Conservation (phyloP, 2,329 filamentous ascomycete species). For the Ophiocordyceps robertsii region DNA sequence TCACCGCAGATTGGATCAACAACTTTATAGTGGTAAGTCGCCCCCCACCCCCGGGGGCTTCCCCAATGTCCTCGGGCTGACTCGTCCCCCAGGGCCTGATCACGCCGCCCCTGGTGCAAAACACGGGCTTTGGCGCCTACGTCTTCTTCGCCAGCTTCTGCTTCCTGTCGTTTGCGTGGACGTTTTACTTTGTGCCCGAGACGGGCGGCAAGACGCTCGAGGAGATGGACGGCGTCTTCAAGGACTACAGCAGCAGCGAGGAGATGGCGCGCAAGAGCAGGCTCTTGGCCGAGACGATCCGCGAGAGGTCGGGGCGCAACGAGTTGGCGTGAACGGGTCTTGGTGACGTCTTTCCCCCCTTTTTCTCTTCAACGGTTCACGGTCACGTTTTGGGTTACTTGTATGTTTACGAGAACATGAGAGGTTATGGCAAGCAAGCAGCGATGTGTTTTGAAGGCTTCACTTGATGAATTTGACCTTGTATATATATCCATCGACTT, state of each 20-base stretch:
- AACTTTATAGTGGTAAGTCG: conserved; percentile 45
- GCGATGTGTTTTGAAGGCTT: too few relatives aligned
- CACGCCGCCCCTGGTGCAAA: conserved; percentile 44
- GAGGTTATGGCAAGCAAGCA: too few relatives aligned
- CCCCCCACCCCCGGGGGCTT: too few relatives aligned
- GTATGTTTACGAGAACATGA: too few relatives aligned
- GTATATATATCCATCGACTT: too few relatives aligned
- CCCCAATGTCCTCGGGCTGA: not conserved
- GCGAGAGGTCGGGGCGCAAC: not conserved
- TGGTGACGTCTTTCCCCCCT: not conserved
- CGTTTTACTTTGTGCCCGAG: conserved; percentile 41
- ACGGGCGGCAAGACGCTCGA: conserved; percentile 41
- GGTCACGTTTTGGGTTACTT: too few relatives aligned
- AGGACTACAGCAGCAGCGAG: conserved; percentile 10
- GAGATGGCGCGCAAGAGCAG: conserved; percentile 5
- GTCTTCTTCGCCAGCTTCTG: conserved; percentile 47
- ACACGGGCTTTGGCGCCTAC: conserved; percentile 35
- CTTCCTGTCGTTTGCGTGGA: conserved; percentile 39
- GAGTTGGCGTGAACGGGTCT: not conserved
- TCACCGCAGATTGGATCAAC: conserved; percentile 35
- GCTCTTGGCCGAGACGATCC: conserved; percentile 2
- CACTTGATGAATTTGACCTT: too few relatives aligned
- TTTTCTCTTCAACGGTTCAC: not conserved
- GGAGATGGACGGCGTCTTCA: conserved; percentile 33
- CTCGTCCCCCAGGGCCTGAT: conserved; percentile 27